phyloP scores from a whole-genome alignment of 257 asterid genomes.

The Scutellaria barbata region DNA sequence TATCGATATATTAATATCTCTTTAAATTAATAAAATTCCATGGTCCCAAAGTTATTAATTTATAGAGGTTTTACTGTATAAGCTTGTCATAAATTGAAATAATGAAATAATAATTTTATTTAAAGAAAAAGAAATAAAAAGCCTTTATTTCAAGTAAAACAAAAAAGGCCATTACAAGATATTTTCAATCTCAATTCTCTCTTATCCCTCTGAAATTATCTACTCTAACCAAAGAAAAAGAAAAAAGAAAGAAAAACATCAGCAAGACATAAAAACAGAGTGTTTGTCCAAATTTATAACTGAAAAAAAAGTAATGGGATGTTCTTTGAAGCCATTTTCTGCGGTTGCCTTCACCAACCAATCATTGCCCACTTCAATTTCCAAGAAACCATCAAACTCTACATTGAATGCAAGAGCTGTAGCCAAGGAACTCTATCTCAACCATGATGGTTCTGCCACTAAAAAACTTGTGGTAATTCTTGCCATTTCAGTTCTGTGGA shows the following conservation, averaged over 20 bases:
- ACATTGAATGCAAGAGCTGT: constrained; percentile 58
- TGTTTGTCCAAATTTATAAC: not conserved
- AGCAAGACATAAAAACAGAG: not conserved
- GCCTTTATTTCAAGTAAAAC: not conserved
- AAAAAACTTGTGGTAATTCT: constrained; percentile 66
- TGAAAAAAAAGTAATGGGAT: constrained; percentile 49
- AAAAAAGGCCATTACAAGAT: constrained; percentile 36
- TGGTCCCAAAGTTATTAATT: no score
- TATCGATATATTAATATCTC: no score
- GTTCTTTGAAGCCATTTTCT: constrained; percentile 56
- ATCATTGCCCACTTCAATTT: constrained; percentile 33
- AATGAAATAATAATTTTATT: no score
- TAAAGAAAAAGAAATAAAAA: not conserved
- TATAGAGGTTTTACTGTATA: no score
- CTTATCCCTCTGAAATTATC: constrained; percentile 38
- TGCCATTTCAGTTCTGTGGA: not conserved
- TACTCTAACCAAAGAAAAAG: not conserved
- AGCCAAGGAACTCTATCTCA: constrained; percentile 77
- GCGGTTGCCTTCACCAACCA: constrained; percentile 51
- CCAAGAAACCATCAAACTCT: constrained; percentile 46
- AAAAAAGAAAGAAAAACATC: not conserved
- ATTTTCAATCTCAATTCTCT: constrained; percentile 31
- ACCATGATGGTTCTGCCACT: constrained; percentile 83
- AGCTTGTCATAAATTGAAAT: no score
- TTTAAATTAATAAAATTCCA: no score